These are phyloP conservation scores for Phytophthora sp. DNA, from an alignment of 352 stramenopile species.

Conservation along the genomic window DNA sequence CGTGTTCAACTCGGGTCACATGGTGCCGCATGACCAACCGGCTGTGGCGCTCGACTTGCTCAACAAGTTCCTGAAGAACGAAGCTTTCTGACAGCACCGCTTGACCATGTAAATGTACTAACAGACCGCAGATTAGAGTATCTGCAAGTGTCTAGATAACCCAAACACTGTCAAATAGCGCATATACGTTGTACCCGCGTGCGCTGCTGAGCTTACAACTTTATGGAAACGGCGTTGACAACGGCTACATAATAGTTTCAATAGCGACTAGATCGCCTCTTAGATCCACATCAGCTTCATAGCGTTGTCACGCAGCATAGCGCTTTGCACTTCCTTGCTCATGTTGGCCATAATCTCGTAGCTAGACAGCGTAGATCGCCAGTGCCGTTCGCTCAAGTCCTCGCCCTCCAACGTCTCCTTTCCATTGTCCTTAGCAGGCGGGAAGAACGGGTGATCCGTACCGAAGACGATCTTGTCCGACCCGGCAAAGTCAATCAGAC, in stretches of 20 bases:
- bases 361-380: constrained; percentile 50
- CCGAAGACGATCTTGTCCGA: constrained; percentile 63
- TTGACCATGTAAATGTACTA: constrained; percentile 1
- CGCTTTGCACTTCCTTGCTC: constrained; percentile 36
- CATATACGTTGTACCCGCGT: constrained; percentile 7
- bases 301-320: constrained; percentile 52
- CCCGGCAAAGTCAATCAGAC: constrained; percentile 61
- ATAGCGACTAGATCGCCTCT: neutral
- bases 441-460: constrained; percentile 76
- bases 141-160: constrained; percentile 22
- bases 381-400: constrained; percentile 39
- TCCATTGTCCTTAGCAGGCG: constrained; percentile 27
- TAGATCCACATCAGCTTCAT: constrained; percentile 38
- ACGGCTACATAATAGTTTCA: no score
- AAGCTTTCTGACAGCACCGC: constrained; percentile 17
- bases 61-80: constrained; percentile 62
- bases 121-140: constrained; percentile 1
- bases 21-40: constrained; percentile 62
- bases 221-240: no score
- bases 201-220: neutral
- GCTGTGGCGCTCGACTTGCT: constrained; percentile 59
- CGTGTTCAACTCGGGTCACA: constrained; percentile 62
- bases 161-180: constrained; percentile 19
- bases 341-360: constrained; percentile 59
- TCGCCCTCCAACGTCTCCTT: constrained; percentile 9